phyloP scores from a whole-genome alignment of 176 grass and related monocot species.

The Alloteropsis semialata region DNA sequence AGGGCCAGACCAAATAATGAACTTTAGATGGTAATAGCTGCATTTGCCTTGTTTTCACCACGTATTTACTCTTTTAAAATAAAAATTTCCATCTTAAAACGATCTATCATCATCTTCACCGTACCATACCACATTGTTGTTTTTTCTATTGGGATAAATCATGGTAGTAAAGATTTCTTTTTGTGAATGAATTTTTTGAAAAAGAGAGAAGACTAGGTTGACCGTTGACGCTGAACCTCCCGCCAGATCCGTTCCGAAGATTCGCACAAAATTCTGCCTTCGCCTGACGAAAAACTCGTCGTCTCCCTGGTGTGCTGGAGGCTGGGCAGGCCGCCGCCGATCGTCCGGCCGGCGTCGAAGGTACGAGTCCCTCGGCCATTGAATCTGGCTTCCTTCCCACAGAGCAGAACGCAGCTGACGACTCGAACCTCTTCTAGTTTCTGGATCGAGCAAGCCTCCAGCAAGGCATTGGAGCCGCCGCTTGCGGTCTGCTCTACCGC shows the following conservation, averaged over 20 bases:
- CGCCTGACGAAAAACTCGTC: background rate
- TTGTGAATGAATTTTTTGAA: no score
- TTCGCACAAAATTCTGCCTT: background rate
- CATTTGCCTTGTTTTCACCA: no score
- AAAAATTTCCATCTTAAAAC: no score
- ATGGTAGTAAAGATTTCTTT: no score
- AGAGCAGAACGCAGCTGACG: background rate
- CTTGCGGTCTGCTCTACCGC: background rate
- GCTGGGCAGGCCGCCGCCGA: background rate
- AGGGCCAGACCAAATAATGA: no score
- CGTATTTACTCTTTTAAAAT: no score
- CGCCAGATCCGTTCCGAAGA: background rate
- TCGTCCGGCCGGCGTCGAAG: background rate
- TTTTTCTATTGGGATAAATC: no score
- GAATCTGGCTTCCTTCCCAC: background rate
- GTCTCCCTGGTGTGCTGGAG: background rate
- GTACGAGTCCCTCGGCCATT: background rate
- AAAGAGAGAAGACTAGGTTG: no score
- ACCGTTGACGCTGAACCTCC: no score
- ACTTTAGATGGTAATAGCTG: no score
- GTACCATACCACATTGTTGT: no score
- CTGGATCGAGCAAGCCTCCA: background rate
- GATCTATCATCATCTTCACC: no score
- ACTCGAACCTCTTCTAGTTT: background rate
- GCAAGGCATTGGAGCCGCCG: background rate